Conservation (phyloP, 2,329 filamentous ascomycete species). For the Leptographium procerum region DNA sequence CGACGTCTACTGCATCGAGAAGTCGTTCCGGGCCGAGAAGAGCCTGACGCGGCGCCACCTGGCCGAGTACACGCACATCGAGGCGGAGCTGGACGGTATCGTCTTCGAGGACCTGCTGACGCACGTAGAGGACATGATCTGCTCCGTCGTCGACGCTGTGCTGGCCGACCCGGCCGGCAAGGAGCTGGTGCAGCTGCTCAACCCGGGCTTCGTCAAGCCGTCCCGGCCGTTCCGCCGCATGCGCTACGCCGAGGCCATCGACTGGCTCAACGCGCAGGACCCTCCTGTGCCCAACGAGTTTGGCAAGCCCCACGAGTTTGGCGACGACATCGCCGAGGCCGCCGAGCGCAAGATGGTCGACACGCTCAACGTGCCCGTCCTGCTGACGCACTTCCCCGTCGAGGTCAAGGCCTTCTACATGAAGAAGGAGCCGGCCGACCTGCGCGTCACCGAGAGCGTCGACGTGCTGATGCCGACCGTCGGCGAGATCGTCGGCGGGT, state of each 20-base stretch:
- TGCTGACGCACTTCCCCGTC: conserved; percentile 76
- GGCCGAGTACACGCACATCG: conserved; percentile 89
- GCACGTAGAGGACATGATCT: conserved; percentile 81
- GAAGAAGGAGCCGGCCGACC: conserved; percentile 73
- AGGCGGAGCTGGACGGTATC: conserved; percentile 95
- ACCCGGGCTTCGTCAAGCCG: conserved; percentile 79
- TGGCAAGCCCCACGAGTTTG: conserved; percentile 77
- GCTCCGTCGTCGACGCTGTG: conserved; percentile 68
- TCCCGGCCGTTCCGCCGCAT: conserved; percentile 85
- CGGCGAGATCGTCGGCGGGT: conserved; percentile 91
- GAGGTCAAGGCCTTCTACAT: conserved; percentile 99
- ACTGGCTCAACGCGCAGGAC: conserved; percentile 82
- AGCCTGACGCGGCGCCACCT: conserved; percentile 87
- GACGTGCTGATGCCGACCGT: conserved; percentile 82
- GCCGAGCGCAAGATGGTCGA: conserved; percentile 97
- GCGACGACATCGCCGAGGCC: conserved; percentile 91
- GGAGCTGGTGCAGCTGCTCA: conserved; percentile 68
- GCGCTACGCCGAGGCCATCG: conserved; percentile 87
- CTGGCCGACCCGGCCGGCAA: conserved; percentile 63
- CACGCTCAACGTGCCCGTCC: conserved; percentile 83
- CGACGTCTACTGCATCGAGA: conserved; percentile 95
- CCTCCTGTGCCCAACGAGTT: conserved; percentile 80
- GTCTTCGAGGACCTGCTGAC: conserved; percentile 76
- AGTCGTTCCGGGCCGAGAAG: conserved; percentile 97
- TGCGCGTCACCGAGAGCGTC: conserved; percentile 81